Conservation (phyloP, 1,139 yeast species). For the Debaryomycetaceae sp. region DNA sequence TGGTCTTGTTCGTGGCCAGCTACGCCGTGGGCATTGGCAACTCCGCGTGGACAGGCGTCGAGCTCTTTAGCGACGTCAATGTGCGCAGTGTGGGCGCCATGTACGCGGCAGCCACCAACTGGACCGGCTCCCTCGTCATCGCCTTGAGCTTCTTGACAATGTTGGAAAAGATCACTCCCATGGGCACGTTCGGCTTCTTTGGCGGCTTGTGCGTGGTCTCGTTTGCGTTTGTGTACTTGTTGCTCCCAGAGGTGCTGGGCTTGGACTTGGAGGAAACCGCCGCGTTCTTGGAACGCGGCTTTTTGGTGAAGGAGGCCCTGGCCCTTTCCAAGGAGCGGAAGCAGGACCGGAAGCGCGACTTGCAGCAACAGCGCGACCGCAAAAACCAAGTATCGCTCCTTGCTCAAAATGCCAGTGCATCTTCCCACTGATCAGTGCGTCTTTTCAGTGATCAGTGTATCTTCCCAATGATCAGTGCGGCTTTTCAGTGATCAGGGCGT, state of each 20-base stretch:
- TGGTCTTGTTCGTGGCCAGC: conserved; percentile 79
- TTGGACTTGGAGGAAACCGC: conserved; percentile 89
- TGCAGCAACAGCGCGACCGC: too few relatives aligned
- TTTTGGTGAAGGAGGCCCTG: conserved; percentile 66
- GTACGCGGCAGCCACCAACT: conserved; percentile 86
- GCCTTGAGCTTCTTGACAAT: conserved; percentile 88
- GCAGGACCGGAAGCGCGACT: conserved; percentile 2
- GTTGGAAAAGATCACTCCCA: conserved; percentile 86
- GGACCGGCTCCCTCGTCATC: conserved; percentile 90
- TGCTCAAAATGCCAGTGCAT: too few relatives aligned
- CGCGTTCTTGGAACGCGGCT: conserved; percentile 66
- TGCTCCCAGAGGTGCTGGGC: conserved; percentile 87
- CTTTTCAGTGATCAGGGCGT: too few relatives aligned
- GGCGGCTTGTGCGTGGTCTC: conserved; percentile 72
- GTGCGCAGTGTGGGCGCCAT: conserved; percentile 91
- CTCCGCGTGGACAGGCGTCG: conserved; percentile 98
- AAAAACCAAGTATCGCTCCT: too few relatives aligned
- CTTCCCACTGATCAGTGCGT: too few relatives aligned
- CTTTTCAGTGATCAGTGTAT: too few relatives aligned
- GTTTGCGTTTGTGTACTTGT: conserved; percentile 62
- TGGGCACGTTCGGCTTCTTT: conserved; percentile 86
- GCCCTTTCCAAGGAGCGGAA: conserved; percentile 47
- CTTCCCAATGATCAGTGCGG: too few relatives aligned
- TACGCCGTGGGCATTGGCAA: conserved; percentile 94
- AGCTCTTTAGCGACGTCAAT: conserved; percentile 75